Conservation (phyloP, 768 basidiomycete species). For the Hericium erinaceus region DNA sequence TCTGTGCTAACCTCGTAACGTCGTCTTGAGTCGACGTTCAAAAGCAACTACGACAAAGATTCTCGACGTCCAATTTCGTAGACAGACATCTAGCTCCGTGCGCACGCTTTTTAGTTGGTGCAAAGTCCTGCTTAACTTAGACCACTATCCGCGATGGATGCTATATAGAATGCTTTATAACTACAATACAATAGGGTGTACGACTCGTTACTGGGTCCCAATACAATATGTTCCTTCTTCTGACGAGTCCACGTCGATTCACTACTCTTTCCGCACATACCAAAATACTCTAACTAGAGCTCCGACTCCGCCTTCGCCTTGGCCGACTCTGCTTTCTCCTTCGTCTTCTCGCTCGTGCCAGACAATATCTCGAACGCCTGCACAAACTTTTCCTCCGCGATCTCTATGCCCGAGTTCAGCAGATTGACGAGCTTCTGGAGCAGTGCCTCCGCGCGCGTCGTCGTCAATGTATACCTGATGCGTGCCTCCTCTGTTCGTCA, state of each 20-base stretch:
- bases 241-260: not conserved
- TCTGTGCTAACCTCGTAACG: too few relatives aligned
- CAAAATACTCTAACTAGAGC: not conserved
- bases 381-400: slow-evolving; percentile 69
- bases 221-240: not conserved
- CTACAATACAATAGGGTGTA: too few relatives aligned
- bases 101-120: too few relatives aligned
- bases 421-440: slow-evolving; percentile 56
- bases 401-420: slow-evolving; percentile 57
- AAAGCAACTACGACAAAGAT: too few relatives aligned
- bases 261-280: not conserved
- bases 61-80: too few relatives aligned
- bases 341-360: slow-evolving; percentile 25
- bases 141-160: too few relatives aligned
- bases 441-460: slow-evolving; percentile 44
- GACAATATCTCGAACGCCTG: slow-evolving; percentile 31
- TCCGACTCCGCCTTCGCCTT: not conserved
- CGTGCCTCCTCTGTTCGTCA: slow-evolving; percentile 54
- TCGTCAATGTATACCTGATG: slow-evolving; percentile 68
- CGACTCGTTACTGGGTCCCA: not conserved
- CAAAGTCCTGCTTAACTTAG: too few relatives aligned
- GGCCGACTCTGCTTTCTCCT: slow-evolving; percentile 44
- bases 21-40: too few relatives aligned
- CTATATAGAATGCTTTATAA: too few relatives aligned
- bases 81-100: too few relatives aligned